Base-by-base conservation (phyloP, 2,329 filamentous ascomycete genomes). In the Dactylellina cionopaga region DNA sequence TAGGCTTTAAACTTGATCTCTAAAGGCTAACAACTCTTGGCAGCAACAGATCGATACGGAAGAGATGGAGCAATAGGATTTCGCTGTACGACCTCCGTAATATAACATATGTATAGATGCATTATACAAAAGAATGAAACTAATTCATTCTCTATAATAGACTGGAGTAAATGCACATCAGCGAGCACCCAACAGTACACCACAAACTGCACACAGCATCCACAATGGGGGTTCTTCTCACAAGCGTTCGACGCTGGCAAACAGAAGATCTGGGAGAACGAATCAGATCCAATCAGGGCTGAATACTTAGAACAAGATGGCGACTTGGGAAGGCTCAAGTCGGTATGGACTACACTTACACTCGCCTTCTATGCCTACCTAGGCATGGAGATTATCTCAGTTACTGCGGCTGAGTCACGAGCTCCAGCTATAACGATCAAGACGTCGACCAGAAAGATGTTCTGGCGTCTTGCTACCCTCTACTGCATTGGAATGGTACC, bases 291-390 rank as follows among this genome's bases (percentile, higher is more conserved):
- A 55, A 75, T 59, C 41, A 63, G 29, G 74, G 75, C 69, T 33
- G 59, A 72, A 10, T 72, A 72, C 22, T 37, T 76, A 2, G 75
- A 78, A n/a, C 69, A 79, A 29, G 78, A 74, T 44, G 80, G 78
- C 4, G 77, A 75, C 4, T 64, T 75, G 25, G 80, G 78, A 5
- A 75, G 76, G 58, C 79, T 79, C n/a, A 70, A 80, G 9, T 78
- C 79, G 13, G 76, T 81, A 25, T 83, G 81, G 81, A 81, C 81
- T 1, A 79, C 80, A 4, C 79, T 82, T 41, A 80, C 78, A 10
- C 80, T 80, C 2, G 79, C 80, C 6, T 78, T 83, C n/a, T 83
- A 83, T 75, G 81, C 80, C 0, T 79, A 83, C 51, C 79, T 82
- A 17, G 81, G 82, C 0, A 81, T 82, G 74, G 81, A 83, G 46